Base-by-base conservation (phyloP, 192 early-diverging fungal species). In the Backusella liffmaniae region DNA sequence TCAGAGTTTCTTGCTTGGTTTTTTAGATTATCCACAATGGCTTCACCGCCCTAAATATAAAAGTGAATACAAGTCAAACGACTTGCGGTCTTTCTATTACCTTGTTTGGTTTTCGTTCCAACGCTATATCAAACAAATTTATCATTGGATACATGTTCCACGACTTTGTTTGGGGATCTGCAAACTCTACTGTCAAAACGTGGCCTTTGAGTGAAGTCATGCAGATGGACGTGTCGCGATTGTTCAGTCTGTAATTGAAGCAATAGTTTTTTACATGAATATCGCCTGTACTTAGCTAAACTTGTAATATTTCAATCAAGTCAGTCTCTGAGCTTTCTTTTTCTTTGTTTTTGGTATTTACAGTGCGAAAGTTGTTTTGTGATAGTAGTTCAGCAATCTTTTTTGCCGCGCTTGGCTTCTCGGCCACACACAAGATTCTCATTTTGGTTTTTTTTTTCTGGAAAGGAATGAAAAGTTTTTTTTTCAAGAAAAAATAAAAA, bases 381-480 rank as follows among this genome's bases (percentile, higher is more conserved):
- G 92, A 90, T 5, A 98, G 88, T 46, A 97, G 91, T 37, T 82
- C 77, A 0, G 94, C 91, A n/a, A 98, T 87, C 21, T 89, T 84
- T 77, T 94, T 95, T 21, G 96, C 87, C 74, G 96, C 93, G 66
- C 92, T 92, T 67, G 94, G 94, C 83, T 99, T 99, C 77, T 99
- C 97, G 65, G 97, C 97, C 39, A 99, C 96, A 82, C 96, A 97
- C n/a, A 99, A 79, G 15, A 98, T 85, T 72, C 91, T 90, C 91
- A 94, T 92, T 46, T 39, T 39, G 7, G 7, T 10, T 39, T 39
- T 39, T 8, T 8, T 39, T 39, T 39, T 8, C 37, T 39, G 37
- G 37, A 39, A 39, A 39, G 10, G 37, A 37, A 39, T 9, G 8
- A 10, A 39, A 39, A 39, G 37, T 39, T 7, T 37, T 37, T 37